A percentile compares a stretch with the other conserved stretches of the same genome.
Evolutionary conservation across 2,329 filamentous ascomycete genomes (phyloP).

Genomic region (Fusarium marasasianum): DNA sequence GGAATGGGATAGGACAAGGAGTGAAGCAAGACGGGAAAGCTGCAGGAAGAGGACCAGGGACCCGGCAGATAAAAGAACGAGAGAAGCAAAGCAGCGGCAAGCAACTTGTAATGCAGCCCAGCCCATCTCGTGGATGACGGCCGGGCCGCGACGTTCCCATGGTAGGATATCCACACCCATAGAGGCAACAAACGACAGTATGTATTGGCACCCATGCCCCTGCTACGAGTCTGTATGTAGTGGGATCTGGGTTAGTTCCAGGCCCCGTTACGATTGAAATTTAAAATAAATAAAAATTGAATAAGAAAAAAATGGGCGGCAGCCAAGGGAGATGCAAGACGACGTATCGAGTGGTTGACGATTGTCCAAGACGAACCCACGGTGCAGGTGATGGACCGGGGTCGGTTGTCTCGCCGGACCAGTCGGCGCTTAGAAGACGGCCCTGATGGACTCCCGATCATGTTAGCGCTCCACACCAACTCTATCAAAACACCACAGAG

Average conservation of each 20-base stretch:
- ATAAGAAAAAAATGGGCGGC: constrained; percentile 30
- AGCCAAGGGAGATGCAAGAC: constrained; percentile 29
- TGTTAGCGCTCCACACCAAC: constrained; percentile 43
- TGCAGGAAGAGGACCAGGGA: constrained; percentile 35
- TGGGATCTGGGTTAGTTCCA: constrained; percentile 23
- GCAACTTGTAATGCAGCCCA: constrained; percentile 14
- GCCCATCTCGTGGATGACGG: constrained; percentile 29
- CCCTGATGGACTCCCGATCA: constrained; percentile 20
- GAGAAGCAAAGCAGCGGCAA: constrained; percentile 27
- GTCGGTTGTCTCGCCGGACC: constrained; percentile 41
- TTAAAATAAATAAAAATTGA: constrained; percentile 2
- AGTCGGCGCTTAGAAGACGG: constrained; percentile 50
- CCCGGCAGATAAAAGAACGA: constrained; percentile 37
- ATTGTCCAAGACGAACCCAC: constrained; percentile 38
- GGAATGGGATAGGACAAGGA: constrained; percentile 36
- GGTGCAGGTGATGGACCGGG: constrained; percentile 48
- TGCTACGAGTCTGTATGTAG: constrained; percentile 6
- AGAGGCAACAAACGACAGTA: constrained; percentile 15
- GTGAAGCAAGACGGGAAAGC: constrained; percentile 34
- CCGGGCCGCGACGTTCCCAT: constrained; percentile 20
- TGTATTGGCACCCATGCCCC: constrained; percentile 14
- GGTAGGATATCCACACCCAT: constrained; percentile 16
- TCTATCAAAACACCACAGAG: constrained; percentile 28
- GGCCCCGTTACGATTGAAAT: constrained; percentile 14
- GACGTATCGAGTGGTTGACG: constrained; percentile 40